A percentile compares a stretch with the other conserved stretches of the same genome.
Conservation (phyloP, 306 rosid genomes). For the Citrullus colocynthis region DNA sequence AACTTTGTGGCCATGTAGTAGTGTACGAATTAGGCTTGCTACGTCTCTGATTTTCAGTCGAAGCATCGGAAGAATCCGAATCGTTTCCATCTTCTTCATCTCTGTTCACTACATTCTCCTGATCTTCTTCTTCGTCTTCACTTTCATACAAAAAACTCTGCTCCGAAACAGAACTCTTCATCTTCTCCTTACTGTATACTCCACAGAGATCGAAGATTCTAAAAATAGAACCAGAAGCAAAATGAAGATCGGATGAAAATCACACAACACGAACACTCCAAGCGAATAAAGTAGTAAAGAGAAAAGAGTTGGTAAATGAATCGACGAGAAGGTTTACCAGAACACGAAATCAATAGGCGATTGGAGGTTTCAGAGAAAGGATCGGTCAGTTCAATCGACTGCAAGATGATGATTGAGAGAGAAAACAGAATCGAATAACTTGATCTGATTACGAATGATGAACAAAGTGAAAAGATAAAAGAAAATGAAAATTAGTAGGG, state of each 20-base stretch:
- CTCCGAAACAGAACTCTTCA: slow-evolving; percentile 42
- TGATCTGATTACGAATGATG: background rate
- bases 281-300: background rate
- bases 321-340: no score
- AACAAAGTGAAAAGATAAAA: background rate
- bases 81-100: slow-evolving; percentile 52
- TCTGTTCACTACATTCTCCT: slow-evolving; percentile 36
- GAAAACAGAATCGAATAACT: background rate
- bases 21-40: slow-evolving; percentile 50
- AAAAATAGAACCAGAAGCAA: background rate
- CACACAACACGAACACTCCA: background rate
- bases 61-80: slow-evolving; percentile 65
- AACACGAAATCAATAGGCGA: background rate
- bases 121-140: slow-evolving; percentile 47
- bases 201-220: background rate
- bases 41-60: slow-evolving; percentile 43
- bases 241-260: background rate
- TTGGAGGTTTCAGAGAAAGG: background rate
- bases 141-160: slow-evolving; percentile 66
- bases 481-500: background rate
- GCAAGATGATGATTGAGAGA: background rate
- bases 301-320: no score
- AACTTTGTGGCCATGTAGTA: slow-evolving; percentile 92
- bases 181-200: background rate
- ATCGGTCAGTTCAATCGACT: no score